Base-by-base conservation (phyloP, 2,329 filamentous ascomycete species). In the Aspergillus eucalypticola region DNA sequence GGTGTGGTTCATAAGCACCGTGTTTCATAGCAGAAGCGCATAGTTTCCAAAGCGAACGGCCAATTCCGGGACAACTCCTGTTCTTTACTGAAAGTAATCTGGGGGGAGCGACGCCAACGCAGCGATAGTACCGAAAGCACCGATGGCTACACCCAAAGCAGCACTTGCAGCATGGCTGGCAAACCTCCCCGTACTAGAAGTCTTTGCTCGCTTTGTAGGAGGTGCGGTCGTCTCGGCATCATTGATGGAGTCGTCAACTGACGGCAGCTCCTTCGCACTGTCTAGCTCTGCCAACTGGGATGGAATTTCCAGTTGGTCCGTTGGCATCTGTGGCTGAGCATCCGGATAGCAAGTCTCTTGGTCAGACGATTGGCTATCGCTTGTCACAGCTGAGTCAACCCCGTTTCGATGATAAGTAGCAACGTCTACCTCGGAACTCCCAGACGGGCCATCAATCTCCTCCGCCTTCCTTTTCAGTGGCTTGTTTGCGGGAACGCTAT, bases 61-160 rank as follows among this genome's bases (percentile, higher is more conserved):
- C 54, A 60, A 59, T 7, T 41, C 41, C 21, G 19, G 7, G 25
- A 23, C 3, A 13, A 23, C 4, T 11, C 8, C 3, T 32, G 17
- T 49, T 29, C 27, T 65, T 67, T 78, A 41, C 46, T 70, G 65
- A 64, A 80, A 80, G 64, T 74, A 80, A 54, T 79, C 76, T 5
- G 73, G 68, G 8, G 79, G 79, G 13, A 81, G 70, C 23, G 77
- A 71, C 11, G 77, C 76, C 48, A 81, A 69, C 17, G 74, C 66
- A 44, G 74, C 70, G 42, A 81, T 71, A 15, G 76, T 76, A 21
- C 77, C 74, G 35, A 80, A 67, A 5, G 77, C 74, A 52, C 79
- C 79, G 46, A 78, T 70, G 15, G 79, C 60, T 38, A 76, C 76
- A 23, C 78, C 77, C 5, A 76, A 62, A 2, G 76, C 59, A 25